Evolutionary conservation across 2,329 filamentous ascomycete species (phyloP).

Genomic region (Fusarium pseudonygamai): DNA sequence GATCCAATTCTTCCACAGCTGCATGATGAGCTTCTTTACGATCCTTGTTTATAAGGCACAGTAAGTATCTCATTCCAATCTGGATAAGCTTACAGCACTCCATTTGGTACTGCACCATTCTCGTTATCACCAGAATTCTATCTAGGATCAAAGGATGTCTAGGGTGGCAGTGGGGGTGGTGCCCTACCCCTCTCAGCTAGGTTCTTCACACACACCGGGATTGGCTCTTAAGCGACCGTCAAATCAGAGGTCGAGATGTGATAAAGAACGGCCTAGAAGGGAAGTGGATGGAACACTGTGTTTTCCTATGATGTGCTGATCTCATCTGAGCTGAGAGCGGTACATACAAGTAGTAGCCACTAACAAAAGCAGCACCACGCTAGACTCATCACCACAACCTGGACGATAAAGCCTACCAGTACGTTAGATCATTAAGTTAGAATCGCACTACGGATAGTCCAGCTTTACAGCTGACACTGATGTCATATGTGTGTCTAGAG

Average conservation of each 20-base stretch:
- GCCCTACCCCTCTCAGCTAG: background rate
- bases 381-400: background rate
- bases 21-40: background rate
- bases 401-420: background rate
- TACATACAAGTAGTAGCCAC: background rate
- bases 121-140: conserved; percentile 3
- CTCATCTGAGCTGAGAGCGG: background rate
- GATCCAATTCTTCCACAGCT: background rate
- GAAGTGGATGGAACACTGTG: conserved; percentile 21
- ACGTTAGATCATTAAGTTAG: background rate
- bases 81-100: conserved; percentile 2
- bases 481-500: background rate
- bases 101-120: background rate
- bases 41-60: background rate
- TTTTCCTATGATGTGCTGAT: conserved; percentile 18
- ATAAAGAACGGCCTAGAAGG: conserved; percentile 21
- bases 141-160: conserved; percentile 22
- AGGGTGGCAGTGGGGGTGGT: conserved; percentile 22
- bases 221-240: conserved; percentile 2
- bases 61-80: background rate
- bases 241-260: conserved; percentile 6
- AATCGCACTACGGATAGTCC: background rate
- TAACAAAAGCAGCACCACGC: background rate
- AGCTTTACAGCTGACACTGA: background rate
- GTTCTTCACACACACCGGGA: background rate